These are phyloP conservation scores for Zizania palustris DNA, from an alignment of 202 grass and related monocot genomes.

Conservation along the genomic window DNA sequence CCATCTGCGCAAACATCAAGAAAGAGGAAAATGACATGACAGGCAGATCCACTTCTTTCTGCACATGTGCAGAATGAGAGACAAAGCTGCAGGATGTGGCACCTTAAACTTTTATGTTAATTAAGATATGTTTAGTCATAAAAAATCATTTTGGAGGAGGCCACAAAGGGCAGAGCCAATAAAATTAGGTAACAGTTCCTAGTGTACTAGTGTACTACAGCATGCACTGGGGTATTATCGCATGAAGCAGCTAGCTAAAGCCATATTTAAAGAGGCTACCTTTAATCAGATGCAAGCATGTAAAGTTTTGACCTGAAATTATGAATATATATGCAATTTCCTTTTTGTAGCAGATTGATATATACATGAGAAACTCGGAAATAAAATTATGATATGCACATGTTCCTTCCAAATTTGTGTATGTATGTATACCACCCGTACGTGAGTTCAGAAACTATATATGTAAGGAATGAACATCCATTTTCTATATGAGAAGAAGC, in stretches of 20 bases:
- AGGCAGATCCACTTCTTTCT: constrained; percentile 55
- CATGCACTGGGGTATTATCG: constrained; percentile 37
- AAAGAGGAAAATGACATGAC: constrained; percentile 87
- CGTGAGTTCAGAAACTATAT: neutral
- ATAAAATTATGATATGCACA: constrained; percentile 31
- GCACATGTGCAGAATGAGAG: constrained; percentile 55
- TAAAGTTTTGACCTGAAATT: constrained; percentile 37
- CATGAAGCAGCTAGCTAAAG: constrained; percentile 47
- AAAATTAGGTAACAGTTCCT: neutral
- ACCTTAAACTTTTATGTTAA: constrained; percentile 28
- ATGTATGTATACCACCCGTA: neutral
- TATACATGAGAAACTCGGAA: neutral
- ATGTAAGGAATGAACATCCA: neutral
- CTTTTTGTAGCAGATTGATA: constrained; percentile 1
- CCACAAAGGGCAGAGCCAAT: neutral
- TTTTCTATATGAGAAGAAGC: neutral
- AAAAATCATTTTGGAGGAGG: neutral
- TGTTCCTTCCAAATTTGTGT: neutral
- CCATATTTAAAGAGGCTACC: constrained; percentile 37
- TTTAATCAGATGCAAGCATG: constrained; percentile 44
- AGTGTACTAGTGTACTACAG: neutral
- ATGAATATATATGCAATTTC: neutral
- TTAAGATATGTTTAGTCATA: neutral
- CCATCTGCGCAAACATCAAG: constrained; percentile 62
- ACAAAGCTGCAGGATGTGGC: constrained; percentile 16